Conservation (phyloP, 441 rosid species). For the Melastoma candidum region DNA sequence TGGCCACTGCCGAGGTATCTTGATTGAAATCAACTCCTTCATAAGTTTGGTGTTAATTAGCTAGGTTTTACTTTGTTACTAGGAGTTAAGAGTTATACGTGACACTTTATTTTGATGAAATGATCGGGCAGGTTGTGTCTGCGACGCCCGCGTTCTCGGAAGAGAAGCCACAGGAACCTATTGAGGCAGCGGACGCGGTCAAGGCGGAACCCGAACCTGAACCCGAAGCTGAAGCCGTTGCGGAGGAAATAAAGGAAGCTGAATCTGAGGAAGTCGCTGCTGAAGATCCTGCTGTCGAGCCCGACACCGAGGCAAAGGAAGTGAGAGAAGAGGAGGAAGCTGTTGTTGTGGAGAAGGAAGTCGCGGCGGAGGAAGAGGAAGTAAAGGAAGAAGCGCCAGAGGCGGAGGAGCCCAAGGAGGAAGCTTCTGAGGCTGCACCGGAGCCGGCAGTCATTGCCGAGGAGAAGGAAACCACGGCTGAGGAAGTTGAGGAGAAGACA, state of each 20-base stretch:
- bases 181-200: conserved; percentile 1
- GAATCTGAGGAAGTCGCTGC: conserved; percentile 3
- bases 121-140: conserved; percentile 12
- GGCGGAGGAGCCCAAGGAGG: conserved; percentile 4
- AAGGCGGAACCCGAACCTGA: conserved; percentile 1
- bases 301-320: background rate
- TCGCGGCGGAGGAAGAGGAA: conserved; percentile 7
- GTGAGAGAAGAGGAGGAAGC: conserved; percentile 1
- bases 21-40: background rate
- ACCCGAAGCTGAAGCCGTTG: conserved; percentile 2
- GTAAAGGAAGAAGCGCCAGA: conserved; percentile 3
- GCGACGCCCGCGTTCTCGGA: conserved; percentile 8
- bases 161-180: conserved; percentile 7
- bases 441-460: conserved; percentile 10
- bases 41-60: background rate
- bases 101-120: background rate
- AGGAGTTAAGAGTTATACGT: background rate
- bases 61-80: background rate
- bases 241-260: background rate
- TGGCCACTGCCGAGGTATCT: conserved; percentile 20
- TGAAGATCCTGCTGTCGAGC: background rate
- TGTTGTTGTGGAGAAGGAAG: background rate
- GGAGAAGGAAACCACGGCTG: conserved; percentile 2
- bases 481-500: conserved; percentile 7
- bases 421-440: conserved; percentile 13